Conservation (phyloP, 345 rosid genomes). For the Excoecaria agallocha region DNA sequence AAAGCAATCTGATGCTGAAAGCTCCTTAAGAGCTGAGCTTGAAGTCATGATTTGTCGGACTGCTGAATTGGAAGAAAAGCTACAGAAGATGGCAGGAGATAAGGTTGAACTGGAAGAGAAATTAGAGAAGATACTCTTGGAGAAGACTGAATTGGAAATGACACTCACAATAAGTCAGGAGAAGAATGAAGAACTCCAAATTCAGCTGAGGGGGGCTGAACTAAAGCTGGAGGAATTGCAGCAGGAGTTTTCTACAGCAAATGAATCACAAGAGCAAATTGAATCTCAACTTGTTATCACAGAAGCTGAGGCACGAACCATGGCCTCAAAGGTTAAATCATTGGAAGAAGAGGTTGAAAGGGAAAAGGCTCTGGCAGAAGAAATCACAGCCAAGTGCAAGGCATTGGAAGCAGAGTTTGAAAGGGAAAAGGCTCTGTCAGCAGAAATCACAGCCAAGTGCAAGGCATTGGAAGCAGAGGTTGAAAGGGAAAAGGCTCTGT, state of each 20-base stretch:
- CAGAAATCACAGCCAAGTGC: slow-evolving; percentile 50
- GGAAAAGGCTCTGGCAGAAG: too few relatives aligned
- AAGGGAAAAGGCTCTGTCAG: slow-evolving; percentile 51
- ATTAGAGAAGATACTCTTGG: slow-evolving; percentile 36
- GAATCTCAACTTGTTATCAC: slow-evolving; percentile 51
- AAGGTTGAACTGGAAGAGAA: slow-evolving; percentile 44
- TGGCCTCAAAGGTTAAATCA: slow-evolving; percentile 46
- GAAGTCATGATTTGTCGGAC: slow-evolving; percentile 35
- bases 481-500: slow-evolving; percentile 50
- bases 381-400: too few relatives aligned
- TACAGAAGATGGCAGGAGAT: slow-evolving; percentile 23
- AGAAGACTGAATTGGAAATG: slow-evolving; percentile 54
- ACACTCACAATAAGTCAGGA: slow-evolving; percentile 47
- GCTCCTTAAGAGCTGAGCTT: slow-evolving; percentile 47
- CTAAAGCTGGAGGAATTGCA: slow-evolving; percentile 50
- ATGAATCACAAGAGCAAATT: slow-evolving; percentile 46
- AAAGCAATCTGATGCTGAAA: slow-evolving; percentile 39
- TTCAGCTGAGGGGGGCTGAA: slow-evolving; percentile 50
- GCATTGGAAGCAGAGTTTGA: slow-evolving; percentile 55
- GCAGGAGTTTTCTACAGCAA: slow-evolving; percentile 38
- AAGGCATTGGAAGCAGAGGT: slow-evolving; percentile 55
- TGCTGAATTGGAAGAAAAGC: slow-evolving; percentile 40
- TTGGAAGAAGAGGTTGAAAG: too few relatives aligned
- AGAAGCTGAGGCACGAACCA: slow-evolving; percentile 48
- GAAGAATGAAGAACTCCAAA: slow-evolving; percentile 25